These are phyloP conservation scores for Diatrype stigma DNA, from an alignment of 2,329 filamentous ascomycete genomes.

Conservation along the genomic window DNA sequence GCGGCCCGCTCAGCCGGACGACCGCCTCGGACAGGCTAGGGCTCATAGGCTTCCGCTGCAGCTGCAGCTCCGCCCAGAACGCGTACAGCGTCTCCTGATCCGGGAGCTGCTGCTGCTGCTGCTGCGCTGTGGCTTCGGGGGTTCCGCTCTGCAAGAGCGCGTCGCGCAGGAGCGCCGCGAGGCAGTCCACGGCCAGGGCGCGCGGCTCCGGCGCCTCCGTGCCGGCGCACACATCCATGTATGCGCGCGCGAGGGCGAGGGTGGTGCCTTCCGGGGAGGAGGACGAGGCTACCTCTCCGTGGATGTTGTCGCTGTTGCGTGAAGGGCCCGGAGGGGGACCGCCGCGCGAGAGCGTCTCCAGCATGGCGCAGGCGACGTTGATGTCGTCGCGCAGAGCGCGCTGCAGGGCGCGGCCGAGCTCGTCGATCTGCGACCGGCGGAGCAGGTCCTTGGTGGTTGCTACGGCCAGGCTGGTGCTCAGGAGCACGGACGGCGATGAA, in stretches of 20 bases:
- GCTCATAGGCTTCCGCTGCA: constrained; percentile 37
- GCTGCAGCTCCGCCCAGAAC: constrained; percentile 38
- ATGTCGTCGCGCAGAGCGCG: constrained; percentile 33
- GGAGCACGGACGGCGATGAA: constrained; percentile 14
- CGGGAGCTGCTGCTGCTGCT: constrained; percentile 23
- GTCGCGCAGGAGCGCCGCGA: constrained; percentile 44
- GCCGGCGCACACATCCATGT: constrained; percentile 36
- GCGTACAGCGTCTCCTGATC: constrained; percentile 28
- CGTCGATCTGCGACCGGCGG: constrained; percentile 3
- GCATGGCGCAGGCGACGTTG: constrained; percentile 36
- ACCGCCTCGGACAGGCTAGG: constrained; percentile 47
- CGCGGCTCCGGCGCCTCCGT: constrained; percentile 42
- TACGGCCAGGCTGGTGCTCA: constrained; percentile 19
- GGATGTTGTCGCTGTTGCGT: no score
- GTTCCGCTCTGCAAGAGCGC: constrained; percentile 26
- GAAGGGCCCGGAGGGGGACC: constrained; percentile 16
- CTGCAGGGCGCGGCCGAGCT: constrained; percentile 29
- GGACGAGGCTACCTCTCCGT: constrained; percentile 16
- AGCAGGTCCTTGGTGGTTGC: constrained; percentile 31
- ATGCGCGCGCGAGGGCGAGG: constrained; percentile 38
- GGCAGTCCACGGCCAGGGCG: constrained; percentile 41
- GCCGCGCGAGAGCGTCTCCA: constrained; percentile 34
- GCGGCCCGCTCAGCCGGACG: constrained; percentile 42
- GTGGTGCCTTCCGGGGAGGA: constrained; percentile 3
- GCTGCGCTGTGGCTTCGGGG: not conserved